These are phyloP conservation scores for Penicillium hordei DNA, from an alignment of 2,329 filamentous ascomycete species.

Conservation along the genomic window DNA sequence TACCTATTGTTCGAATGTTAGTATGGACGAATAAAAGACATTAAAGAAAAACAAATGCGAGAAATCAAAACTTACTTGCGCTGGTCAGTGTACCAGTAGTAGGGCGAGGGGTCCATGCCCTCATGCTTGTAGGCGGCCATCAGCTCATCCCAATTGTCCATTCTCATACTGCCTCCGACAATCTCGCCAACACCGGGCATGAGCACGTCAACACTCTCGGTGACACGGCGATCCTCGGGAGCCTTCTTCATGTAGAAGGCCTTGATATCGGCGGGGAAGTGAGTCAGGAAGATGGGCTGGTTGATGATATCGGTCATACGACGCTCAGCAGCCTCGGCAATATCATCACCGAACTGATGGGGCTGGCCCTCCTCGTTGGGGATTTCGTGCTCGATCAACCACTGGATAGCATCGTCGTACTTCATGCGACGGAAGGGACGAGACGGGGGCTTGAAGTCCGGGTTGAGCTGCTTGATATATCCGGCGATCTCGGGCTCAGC, in stretches of 20 bases:
- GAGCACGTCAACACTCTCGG: slow-evolving; percentile 82
- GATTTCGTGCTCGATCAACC: slow-evolving; percentile 88
- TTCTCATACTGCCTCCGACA: slow-evolving; percentile 94
- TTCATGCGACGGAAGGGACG: slow-evolving; percentile 93
- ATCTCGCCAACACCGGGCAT: slow-evolving; percentile 98
- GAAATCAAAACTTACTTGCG: slow-evolving; percentile 67
- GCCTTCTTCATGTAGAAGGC: slow-evolving; percentile 99
- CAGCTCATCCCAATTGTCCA: slow-evolving; percentile 85
- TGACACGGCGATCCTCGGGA: slow-evolving; percentile 73
- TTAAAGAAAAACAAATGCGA: neutral
- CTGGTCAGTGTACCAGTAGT: slow-evolving; percentile 99
- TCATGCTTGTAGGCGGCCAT: slow-evolving; percentile 85
- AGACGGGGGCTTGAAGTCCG: slow-evolving; percentile 75
- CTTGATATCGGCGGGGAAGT: slow-evolving; percentile 97
- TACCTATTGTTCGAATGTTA: slow-evolving; percentile 57
- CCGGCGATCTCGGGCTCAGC: slow-evolving; percentile 70
- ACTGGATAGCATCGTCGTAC: slow-evolving; percentile 90
- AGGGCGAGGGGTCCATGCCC: slow-evolving; percentile 77
- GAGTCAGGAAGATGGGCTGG: slow-evolving; percentile 90
- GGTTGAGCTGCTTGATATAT: slow-evolving; percentile 84
- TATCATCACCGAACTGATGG: slow-evolving; percentile 93
- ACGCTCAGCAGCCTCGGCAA: slow-evolving; percentile 94
- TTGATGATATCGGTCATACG: slow-evolving; percentile 97
- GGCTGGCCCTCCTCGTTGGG: slow-evolving; percentile 88
- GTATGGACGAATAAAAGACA: neutral